Conservation (phyloP, 352 stramenopile genomes). For the Saprolegnia diclina region DNA sequence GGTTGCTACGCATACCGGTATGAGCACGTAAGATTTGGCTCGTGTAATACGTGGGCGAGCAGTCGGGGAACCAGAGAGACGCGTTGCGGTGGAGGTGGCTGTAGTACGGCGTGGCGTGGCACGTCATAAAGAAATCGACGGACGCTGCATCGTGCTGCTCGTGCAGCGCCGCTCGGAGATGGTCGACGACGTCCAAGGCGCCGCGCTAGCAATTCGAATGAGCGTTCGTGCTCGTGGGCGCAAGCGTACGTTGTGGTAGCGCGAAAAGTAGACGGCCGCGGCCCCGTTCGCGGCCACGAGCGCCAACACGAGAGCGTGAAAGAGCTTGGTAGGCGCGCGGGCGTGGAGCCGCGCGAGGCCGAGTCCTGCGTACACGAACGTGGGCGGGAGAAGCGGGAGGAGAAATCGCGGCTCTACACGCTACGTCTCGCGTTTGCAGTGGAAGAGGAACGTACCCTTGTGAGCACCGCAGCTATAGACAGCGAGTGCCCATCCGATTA, state of each 20-base stretch:
- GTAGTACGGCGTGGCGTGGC: conserved; percentile 83
- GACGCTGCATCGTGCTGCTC: conserved; percentile 39
- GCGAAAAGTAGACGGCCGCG: conserved; percentile 62
- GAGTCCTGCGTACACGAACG: conserved; percentile 70
- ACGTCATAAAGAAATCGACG: conserved; percentile 83
- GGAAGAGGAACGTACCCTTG: conserved; percentile 49
- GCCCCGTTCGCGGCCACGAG: conserved; percentile 61
- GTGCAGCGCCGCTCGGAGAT: conserved; percentile 44
- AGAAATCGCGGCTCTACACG: conserved; percentile 76
- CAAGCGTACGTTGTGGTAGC: conserved; percentile 41
- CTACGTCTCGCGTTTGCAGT: background rate
- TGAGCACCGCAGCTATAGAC: conserved; percentile 74
- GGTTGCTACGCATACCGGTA: conserved; percentile 37
- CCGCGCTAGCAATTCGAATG: conserved; percentile 38
- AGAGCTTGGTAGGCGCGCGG: conserved; percentile 46
- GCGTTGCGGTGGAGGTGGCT: conserved; percentile 79
- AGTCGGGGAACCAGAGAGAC: conserved; percentile 83
- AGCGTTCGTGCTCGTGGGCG: background rate
- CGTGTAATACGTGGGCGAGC: conserved; percentile 59
- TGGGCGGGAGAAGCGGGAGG: conserved; percentile 63
- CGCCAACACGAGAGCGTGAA: conserved; percentile 43
- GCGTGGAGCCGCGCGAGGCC: conserved; percentile 62
- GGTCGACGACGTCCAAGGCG: conserved; percentile 76
- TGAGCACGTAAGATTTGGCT: too few species aligned
- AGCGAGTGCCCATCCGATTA: conserved; percentile 63